Conservation (phyloP, 2,329 filamentous ascomycete species). For the Alternaria panax region DNA sequence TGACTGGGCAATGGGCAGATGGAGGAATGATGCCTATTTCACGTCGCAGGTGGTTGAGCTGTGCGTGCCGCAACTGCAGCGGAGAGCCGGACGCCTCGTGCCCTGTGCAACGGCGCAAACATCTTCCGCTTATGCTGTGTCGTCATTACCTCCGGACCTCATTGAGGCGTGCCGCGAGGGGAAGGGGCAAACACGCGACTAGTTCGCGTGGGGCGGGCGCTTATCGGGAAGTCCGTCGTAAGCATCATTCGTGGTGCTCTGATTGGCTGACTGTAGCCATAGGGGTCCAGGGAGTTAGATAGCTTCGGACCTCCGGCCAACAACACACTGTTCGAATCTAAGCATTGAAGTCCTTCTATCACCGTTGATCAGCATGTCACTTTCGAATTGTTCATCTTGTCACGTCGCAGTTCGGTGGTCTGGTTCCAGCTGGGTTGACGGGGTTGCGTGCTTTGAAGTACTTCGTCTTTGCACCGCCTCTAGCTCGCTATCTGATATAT, state of each 20-base stretch:
- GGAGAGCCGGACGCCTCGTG: constrained; percentile 11
- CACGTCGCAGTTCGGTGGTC: too few relatives aligned
- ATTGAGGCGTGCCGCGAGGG: not conserved
- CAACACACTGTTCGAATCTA: not conserved
- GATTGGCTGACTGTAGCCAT: not conserved
- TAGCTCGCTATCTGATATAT: too few relatives aligned
- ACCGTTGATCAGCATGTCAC: not conserved
- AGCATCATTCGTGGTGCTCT: not conserved
- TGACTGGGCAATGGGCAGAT: not conserved
- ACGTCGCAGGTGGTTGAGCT: too few relatives aligned
- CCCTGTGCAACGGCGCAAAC: not conserved
- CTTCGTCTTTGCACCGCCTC: too few relatives aligned
- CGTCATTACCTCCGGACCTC: constrained; percentile 10
- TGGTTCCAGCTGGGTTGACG: too few relatives aligned
- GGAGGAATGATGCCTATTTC: not conserved
- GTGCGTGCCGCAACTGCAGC: not conserved
- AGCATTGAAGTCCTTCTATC: not conserved
- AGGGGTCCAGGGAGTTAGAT: too few relatives aligned
- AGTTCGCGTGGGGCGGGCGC: not conserved
- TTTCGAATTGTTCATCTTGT: too few relatives aligned
- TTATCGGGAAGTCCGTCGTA: not conserved
- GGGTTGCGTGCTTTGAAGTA: too few relatives aligned
- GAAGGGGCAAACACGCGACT: not conserved
- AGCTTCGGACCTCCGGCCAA: not conserved
- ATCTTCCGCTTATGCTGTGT: constrained; percentile 10